phyloP scores from a whole-genome alignment of 495 filamentous ascomycete genomes.

The Bacidia rubella region DNA sequence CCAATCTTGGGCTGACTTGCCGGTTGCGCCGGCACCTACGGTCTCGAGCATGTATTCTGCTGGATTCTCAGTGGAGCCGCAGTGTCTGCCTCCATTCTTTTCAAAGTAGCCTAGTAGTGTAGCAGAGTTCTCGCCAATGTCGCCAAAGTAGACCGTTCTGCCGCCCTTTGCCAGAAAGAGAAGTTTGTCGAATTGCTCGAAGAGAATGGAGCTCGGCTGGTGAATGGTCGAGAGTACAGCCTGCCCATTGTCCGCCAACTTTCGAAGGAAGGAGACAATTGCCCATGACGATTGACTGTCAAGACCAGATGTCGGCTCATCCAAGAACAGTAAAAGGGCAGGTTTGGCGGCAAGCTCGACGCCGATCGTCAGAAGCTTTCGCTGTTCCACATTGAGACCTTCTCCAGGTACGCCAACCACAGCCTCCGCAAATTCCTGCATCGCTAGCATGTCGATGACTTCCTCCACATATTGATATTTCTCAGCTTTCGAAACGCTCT shows the following conservation, averaged over 20 bases:
- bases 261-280: conserved; percentile 51
- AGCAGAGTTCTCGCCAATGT: conserved; percentile 42
- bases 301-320: conserved; percentile 65
- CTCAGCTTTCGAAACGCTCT: conserved; percentile 35
- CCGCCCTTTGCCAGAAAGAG: conserved; percentile 57
- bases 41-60: conserved; percentile 85
- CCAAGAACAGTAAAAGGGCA: conserved; percentile 59
- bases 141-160: conserved; percentile 60
- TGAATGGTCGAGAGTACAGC: conserved; percentile 66
- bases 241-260: conserved; percentile 53
- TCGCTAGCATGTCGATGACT: conserved; percentile 45
- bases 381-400: conserved; percentile 47
- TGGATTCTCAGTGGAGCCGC: conserved; percentile 50
- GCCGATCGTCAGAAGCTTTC: conserved; percentile 54
- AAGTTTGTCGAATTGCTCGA: conserved; percentile 61
- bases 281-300: conserved; percentile 56
- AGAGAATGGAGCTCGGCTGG: conserved; percentile 59
- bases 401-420: conserved; percentile 38
- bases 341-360: conserved; percentile 57
- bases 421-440: conserved; percentile 41
- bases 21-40: conserved; percentile 62
- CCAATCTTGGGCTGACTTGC: conserved; percentile 45
- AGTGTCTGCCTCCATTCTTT: conserved; percentile 30
- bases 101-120: conserved; percentile 39
- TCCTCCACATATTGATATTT: conserved; percentile 47